phyloP scores from a whole-genome alignment of 768 basidiomycete species.

The Auricularia heimuer region DNA sequence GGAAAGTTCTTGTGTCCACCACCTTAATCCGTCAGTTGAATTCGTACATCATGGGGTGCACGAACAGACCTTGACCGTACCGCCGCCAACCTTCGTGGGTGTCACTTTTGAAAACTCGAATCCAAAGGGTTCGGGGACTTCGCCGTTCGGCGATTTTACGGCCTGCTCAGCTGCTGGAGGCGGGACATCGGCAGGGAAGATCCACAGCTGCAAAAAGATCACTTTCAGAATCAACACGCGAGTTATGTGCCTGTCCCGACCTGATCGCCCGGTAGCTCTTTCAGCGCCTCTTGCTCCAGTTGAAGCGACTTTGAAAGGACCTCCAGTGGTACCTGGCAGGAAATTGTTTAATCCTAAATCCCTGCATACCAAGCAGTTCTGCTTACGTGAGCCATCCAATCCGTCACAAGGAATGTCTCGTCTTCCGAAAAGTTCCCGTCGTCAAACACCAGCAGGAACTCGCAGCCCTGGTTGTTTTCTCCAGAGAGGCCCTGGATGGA shows the following conservation, averaged over 20 bases:
- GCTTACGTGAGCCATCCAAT: slow-evolving; percentile 53
- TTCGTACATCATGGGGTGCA: too few species aligned
- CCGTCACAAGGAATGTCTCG: slow-evolving; percentile 49
- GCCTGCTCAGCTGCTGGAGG: neutral
- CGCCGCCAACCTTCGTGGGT: slow-evolving; percentile 37
- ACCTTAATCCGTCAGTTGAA: slow-evolving; percentile 15
- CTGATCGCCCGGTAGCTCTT: slow-evolving; percentile 35
- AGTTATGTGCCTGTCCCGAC: slow-evolving; percentile 34
- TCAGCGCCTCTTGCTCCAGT: neutral
- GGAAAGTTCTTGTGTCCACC: slow-evolving; percentile 46
- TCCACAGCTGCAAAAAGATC: slow-evolving; percentile 32
- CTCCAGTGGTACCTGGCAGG: slow-evolving; percentile 34
- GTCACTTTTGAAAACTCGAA: slow-evolving; percentile 43
- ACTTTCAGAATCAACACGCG: slow-evolving; percentile 11
- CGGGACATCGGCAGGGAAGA: slow-evolving; percentile 34
- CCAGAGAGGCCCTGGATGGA: slow-evolving; percentile 32
- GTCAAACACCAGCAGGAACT: slow-evolving; percentile 49
- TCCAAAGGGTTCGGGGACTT: slow-evolving; percentile 41
- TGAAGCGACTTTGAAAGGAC: slow-evolving; percentile 39
- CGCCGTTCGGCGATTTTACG: slow-evolving; percentile 21
- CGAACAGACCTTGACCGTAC: slow-evolving; percentile 34
- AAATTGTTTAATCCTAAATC: slow-evolving; percentile 21
- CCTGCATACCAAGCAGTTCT: neutral
- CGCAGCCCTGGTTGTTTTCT: slow-evolving; percentile 31
- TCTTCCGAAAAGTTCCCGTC: slow-evolving; percentile 48